phyloP scores from a whole-genome alignment of 352 stramenopile species.

The Globisporangium ultimum region DNA sequence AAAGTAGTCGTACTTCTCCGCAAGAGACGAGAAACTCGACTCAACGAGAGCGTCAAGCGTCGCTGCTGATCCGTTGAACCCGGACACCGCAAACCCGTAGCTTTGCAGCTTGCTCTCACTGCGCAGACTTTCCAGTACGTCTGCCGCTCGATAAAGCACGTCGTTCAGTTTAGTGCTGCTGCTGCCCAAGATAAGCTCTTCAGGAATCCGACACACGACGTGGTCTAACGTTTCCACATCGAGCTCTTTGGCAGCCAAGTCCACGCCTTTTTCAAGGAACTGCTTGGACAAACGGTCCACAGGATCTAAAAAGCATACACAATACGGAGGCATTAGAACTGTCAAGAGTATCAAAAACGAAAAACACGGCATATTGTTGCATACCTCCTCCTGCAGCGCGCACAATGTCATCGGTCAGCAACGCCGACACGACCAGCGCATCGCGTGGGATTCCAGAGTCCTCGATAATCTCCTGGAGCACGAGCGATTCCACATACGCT shows the following conservation, averaged over 20 bases:
- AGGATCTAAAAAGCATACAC: slow-evolving; percentile 13
- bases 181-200: slow-evolving; percentile 29
- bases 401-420: slow-evolving; percentile 55
- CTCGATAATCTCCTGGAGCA: slow-evolving; percentile 58
- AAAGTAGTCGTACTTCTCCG: slow-evolving; percentile 42
- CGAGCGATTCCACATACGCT: slow-evolving; percentile 63
- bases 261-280: slow-evolving; percentile 44
- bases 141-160: slow-evolving; percentile 25
- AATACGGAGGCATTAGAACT: too few relatives aligned
- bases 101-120: slow-evolving; percentile 48
- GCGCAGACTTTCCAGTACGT: slow-evolving; percentile 39
- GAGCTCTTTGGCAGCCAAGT: slow-evolving; percentile 42
- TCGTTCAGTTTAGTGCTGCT: slow-evolving; percentile 22
- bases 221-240: slow-evolving; percentile 68
- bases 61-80: slow-evolving; percentile 12
- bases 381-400: slow-evolving; percentile 22
- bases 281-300: slow-evolving; percentile 32
- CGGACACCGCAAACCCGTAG: slow-evolving; percentile 52
- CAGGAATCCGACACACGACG: slow-evolving; percentile 55
- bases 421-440: slow-evolving; percentile 50
- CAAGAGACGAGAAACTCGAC: slow-evolving; percentile 35
- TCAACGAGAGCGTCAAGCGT: slow-evolving; percentile 41
- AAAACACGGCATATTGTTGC: background rate
- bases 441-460: slow-evolving; percentile 61
- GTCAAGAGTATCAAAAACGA: background rate